Conservation (phyloP, 164 flowering plant genomes). For the Cinnamomum chago region DNA sequence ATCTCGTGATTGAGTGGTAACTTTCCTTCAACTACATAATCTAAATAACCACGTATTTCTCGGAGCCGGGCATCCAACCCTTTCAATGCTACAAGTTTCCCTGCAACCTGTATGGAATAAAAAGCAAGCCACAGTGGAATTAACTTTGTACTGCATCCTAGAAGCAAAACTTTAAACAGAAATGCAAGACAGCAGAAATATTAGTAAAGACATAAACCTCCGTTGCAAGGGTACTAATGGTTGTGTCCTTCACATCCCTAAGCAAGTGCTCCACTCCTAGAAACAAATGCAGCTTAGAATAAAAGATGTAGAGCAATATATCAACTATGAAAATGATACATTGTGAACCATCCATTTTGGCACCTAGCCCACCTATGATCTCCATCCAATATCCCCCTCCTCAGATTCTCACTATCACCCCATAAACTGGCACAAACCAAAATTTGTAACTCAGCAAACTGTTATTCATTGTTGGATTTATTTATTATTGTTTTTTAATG, state of each 20-base stretch:
- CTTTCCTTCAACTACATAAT: conserved; percentile 79
- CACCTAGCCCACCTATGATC: too few species aligned
- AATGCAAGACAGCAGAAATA: background rate
- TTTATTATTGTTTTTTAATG: too few species aligned
- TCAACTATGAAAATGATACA: background rate
- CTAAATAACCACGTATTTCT: conserved; percentile 83
- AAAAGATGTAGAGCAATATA: background rate
- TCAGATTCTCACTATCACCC: too few species aligned
- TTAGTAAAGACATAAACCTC: conserved; percentile 44
- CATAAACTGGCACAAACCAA: too few species aligned
- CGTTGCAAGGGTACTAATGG: conserved; percentile 95
- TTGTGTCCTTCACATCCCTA: conserved; percentile 97
- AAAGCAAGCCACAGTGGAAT: background rate
- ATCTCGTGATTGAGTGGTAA: conserved; percentile 94
- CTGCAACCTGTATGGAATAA: conserved; percentile 55
- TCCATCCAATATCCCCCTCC: too few species aligned
- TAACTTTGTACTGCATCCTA: background rate
- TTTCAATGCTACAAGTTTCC: conserved; percentile 83
- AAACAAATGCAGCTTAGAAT: background rate
- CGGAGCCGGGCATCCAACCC: conserved; percentile 84
- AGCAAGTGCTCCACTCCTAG: conserved; percentile 97
- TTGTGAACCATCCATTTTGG: too few species aligned
- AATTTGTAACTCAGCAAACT: too few species aligned
- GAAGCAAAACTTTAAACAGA: background rate
- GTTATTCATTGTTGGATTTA: too few species aligned